Base-by-base conservation (phyloP, 805 yeast genomes). In the Wickerhamiella azyma region DNA sequence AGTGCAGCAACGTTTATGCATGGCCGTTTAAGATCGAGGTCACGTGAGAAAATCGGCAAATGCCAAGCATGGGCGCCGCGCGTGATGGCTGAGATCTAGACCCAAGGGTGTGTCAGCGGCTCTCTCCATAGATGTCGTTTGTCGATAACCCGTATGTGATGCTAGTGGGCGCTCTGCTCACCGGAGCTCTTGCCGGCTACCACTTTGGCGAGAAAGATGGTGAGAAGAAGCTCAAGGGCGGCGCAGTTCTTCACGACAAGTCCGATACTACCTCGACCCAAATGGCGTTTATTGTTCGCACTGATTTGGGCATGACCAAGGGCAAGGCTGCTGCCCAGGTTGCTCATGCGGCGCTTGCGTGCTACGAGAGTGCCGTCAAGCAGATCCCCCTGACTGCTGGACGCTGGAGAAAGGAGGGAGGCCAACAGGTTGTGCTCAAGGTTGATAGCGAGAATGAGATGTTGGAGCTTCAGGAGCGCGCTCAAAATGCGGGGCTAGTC, bases 271-370 rank as follows among this genome's bases (percentile, higher is more conserved):
- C 40, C 10, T 47, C 44, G 38, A 50, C 39, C 50, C 63, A 63
- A 55, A 81, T 89, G 95, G 86, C 92, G 0, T 67, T 92, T 19
- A 76, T 86, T 2, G 85, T 92, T 2, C 76, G 98, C 50, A 82
- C 81, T 26, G 98, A 92, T 60, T 66, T 92, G 50, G 79, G 77
- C 40, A 92, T 92, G 98, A 77, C 81, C 33, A 86, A 85, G 63
- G 99, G 99, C 24, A 92, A 92, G 60, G 81, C 84, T 1, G 96
- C 97, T 3, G 98, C 99, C 3, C 99, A 92, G 60, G 89, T 97
- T 63, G 80, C 85, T 30, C 99, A 92, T 66, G 98, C 98, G n/a
- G 94, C 98, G 0, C 70, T 92, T 29, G 88, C 92, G 0, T 77
- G 92, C 54, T 92, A 83, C 64, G 79, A 82, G 57, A 52, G 57